Evolutionary conservation across 192 early-diverging fungal species (phyloP), one percentile per base, ranked within the genome.

Genomic region (Cetraspora pellucida): DNA sequence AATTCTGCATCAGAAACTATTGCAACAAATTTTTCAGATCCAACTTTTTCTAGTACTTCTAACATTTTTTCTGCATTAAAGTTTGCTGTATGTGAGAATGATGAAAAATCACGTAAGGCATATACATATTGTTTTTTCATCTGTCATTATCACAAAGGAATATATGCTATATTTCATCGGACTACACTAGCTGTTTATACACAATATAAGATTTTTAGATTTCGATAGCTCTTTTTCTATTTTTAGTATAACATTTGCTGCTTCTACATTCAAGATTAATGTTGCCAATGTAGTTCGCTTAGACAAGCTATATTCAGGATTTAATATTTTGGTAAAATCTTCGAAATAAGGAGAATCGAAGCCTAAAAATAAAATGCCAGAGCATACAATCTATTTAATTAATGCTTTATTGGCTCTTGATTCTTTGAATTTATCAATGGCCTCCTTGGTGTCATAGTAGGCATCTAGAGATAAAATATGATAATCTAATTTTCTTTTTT

Each of bases 181-280:
- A 3, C 37, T 45, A 3, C 19, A 16, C 65, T 19, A 67, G 19
- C 65, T 37, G 44, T 67, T 43, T 21, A 67, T 46, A 43, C 45
- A 67, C 45, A 67, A 67, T 8, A 43, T 67, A 67, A 67, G 44
- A 25, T 67, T 44, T 67, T 37, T 67, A 2, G 65, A 19, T 0
- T 67, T 67, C 10, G 2, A 14, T 1, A 67, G 44, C 16, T 67
- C 17, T 0, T 67, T 67, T 45, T 67, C 45, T 11, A 67, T 67
- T 46, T 67, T 43, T 67, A 67, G 21, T 2, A 23, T 46, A 67
- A 46, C 3, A 2, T 45, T 47, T 67, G 44, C 65, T 19, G 44
- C 14, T 67, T 67, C 23, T 8, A 16, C 8, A 45, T 67, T 2
- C 23, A 67, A 46, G n/a, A 44, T 14, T n/a, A 16, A 44, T 16